A percentile compares a stretch with the other conserved stretches of the same genome.
Conservation (phyloP, 495 filamentous ascomycete species). For the Parmelia sp. region DNA sequence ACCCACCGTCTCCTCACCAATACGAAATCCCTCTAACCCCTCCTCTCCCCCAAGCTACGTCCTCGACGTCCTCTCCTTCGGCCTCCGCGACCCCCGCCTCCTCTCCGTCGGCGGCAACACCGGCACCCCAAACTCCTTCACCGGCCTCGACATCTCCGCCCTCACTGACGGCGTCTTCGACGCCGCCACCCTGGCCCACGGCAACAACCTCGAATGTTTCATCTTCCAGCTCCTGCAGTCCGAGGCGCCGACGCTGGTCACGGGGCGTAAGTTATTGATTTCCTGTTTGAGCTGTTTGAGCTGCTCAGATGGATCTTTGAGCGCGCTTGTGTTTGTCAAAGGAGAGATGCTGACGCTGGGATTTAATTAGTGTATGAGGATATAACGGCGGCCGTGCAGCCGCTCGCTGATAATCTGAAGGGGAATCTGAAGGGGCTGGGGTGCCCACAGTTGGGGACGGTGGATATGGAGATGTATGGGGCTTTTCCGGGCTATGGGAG, state of each 20-base stretch:
- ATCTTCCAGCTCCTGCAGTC: slow-evolving; percentile 39
- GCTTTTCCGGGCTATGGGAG: slow-evolving; percentile 28
- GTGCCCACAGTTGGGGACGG: slow-evolving; percentile 29
- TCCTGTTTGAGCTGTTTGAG: too few relatives aligned
- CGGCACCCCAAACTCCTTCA: slow-evolving; percentile 50
- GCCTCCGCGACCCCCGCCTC: slow-evolving; percentile 25
- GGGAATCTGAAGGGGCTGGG: slow-evolving; percentile 19
- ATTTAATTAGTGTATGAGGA: slow-evolving; percentile 39
- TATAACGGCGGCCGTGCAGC: slow-evolving; percentile 33
- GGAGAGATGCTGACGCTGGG: too few relatives aligned
- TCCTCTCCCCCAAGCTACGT: slow-evolving; percentile 30
- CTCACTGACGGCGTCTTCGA: slow-evolving; percentile 48
- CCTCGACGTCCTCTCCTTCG: slow-evolving; percentile 36
- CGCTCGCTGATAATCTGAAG: slow-evolving; percentile 19
- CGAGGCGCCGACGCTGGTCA: slow-evolving; percentile 38
- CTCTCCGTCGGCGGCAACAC: slow-evolving; percentile 51
- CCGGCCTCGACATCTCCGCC: slow-evolving; percentile 42
- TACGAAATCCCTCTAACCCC: slow-evolving; percentile 35
- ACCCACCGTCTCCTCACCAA: not conserved
- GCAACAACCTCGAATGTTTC: slow-evolving; percentile 46
- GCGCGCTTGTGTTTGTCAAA: too few relatives aligned
- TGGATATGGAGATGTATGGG: slow-evolving; percentile 26
- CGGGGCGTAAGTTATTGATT: too few relatives aligned
- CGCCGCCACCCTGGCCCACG: slow-evolving; percentile 36
- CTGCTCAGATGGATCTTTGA: too few relatives aligned